These are phyloP conservation scores for Monosporascus ibericus DNA, from an alignment of 2,329 filamentous ascomycete species.

Conservation along the genomic window DNA sequence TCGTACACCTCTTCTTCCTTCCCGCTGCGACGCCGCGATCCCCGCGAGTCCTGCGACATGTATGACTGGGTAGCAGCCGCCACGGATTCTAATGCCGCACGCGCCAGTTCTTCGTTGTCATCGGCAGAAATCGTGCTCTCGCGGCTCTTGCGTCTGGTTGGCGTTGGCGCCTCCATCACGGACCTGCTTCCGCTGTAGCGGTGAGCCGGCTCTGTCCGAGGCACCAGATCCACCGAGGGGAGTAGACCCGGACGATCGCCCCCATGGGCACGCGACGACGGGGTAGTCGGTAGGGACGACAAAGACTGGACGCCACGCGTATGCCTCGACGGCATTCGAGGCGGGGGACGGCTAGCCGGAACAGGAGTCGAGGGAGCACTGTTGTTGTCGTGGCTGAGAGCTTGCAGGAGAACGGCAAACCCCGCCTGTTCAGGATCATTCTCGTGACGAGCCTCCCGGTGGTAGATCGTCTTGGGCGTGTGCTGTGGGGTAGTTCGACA, in stretches of 20 bases:
- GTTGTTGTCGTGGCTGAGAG: conserved; percentile 69
- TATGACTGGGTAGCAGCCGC: conserved; percentile 39
- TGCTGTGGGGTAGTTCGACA: conserved; percentile 44
- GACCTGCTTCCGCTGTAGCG: conserved; percentile 35
- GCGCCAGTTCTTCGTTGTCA: conserved; percentile 51
- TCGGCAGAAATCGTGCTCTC: conserved; percentile 80
- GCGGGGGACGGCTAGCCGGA: conserved; percentile 36
- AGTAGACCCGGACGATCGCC: conserved; percentile 45
- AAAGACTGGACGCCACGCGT: conserved; percentile 73
- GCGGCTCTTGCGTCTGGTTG: conserved; percentile 60
- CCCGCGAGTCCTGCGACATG: conserved; percentile 25
- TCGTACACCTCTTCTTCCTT: conserved; percentile 57
- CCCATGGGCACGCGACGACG: conserved; percentile 47
- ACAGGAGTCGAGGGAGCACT: conserved; percentile 69
- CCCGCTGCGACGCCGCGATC: conserved; percentile 13
- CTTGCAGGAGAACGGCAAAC: conserved; percentile 75
- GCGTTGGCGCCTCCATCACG: conserved; percentile 39
- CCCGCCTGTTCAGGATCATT: conserved; percentile 53
- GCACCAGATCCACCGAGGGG: conserved; percentile 57
- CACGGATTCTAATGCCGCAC: conserved; percentile 47
- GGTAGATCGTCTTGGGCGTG: conserved; percentile 35
- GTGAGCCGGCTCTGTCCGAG: conserved; percentile 51
- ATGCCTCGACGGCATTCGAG: conserved; percentile 54
- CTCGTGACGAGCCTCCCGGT: conserved; percentile 33
- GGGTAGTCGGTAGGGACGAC: conserved; percentile 78